Base-by-base conservation (phyloP, 352 stramenopile genomes). In the Peronospora farinosa region DNA sequence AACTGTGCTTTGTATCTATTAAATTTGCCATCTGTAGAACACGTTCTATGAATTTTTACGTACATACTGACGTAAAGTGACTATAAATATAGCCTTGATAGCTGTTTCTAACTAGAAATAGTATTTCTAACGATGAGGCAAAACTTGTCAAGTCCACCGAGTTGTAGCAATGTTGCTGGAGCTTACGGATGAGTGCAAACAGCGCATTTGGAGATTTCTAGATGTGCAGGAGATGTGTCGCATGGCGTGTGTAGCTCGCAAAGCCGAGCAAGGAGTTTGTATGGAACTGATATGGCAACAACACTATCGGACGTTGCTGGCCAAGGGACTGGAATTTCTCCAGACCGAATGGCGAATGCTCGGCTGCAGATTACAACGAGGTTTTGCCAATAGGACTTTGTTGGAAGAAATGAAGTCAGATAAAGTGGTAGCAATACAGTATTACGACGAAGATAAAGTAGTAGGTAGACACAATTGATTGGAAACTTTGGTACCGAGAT, bases 171-270 rank as follows among this genome's bases (percentile, higher is more conserved):
- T 80, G 73, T 41, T 87, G 40, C 37, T 47, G 25, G n/a, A 59
- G 51, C 69, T 87, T 21, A 65, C 63, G 41, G 65, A 78, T 57
- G 76, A 87, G 47, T 84, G 72, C 57, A 85, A 84, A 64, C 69
- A 78, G 56, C 35, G 66, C 15, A 51, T 87, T 44, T 87, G 76
- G 76, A 37, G 48, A 31, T 78, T 72, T 39, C 52, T 87, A 10
- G 73, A 55, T 40, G 63, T 71, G 17, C 33, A 31, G 16, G 69
- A 78, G 54, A 72, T 87, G n/a, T 87, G 76, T 49, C 73, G 65
- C 43, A 21, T 79, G 39, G 45, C 49, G 0, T 73, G 67, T 39
- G 67, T 79, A 40, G 51, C 69, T 8, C 62, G 48, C 5, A 36
- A 43, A 44, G 47, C 58, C 1, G 46, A 70, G 0, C 48, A 62